Base-by-base conservation (phyloP, 2,329 filamentous ascomycete genomes). In the Hypomyces perniciosus region DNA sequence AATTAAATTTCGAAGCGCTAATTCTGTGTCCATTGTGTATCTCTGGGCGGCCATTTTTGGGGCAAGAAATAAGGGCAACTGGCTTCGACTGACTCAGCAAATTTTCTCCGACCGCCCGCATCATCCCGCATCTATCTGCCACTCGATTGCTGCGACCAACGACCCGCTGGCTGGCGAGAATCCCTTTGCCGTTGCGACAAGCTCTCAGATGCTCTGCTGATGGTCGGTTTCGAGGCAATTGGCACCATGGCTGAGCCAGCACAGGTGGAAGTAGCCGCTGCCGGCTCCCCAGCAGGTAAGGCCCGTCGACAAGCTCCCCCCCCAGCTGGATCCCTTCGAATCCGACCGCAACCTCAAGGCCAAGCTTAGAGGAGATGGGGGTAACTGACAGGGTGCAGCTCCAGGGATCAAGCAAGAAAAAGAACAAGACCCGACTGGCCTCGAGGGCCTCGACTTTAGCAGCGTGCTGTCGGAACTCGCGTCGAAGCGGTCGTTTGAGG, bases 211-310 rank as follows among this genome's bases (percentile, higher is more conserved):
- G 58, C 49, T 40, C 48, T 43, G 56, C 58, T 57, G 58, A 53
- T 48, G 40, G 33, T 56, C 59, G 60, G 59, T 50, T 54, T 53
- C 56, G 56, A 59, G 56, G 58, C 60, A 59, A 63, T 59, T 63
- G 61, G 61, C 65, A 69, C 58, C 57, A 72, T 72, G 68, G 69
- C 68, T 63, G 68, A 71, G 64, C 61, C 68, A 59, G 68, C 66
- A 58, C 69, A 67, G 59, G 61, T 65, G 57, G 61, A 66, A 53
- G 60, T 62, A 57, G 62, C 58, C 59, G 64, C 60, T 56, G 62
- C 62, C 56, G 60, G 64, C 58, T 65, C 65, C 47, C 60, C 66
- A 37, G 56, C 62, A 63, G 67, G 69, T 72, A 65, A 51, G 41
- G 43, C 12, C 35, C 35, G 20, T 20, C 35, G n/a, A 33, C 46